Evolutionary conservation across 352 stramenopile species (phyloP).

Genomic region (Phytophthora tentaculata): DNA sequence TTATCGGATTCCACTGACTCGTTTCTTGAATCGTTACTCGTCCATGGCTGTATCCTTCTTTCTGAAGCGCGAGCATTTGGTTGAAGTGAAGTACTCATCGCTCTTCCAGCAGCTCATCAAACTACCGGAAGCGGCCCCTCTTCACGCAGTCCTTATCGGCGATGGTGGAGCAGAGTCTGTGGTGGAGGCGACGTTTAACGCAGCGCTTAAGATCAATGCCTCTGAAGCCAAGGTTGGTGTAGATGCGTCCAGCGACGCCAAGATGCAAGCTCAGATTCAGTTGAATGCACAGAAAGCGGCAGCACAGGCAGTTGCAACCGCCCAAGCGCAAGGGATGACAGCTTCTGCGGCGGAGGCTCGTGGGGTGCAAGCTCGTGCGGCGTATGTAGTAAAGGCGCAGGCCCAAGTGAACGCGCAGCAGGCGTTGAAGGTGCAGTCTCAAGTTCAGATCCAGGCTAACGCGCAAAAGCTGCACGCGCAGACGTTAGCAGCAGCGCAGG

Average conservation of each 20-base stretch:
- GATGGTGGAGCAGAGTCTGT: conserved; percentile 91
- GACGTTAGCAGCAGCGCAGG: conserved; percentile 82
- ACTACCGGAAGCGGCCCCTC: conserved; percentile 82
- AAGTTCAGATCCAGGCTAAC: conserved; percentile 91
- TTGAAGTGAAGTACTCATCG: conserved; percentile 90
- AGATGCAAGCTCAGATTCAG: conserved; percentile 88
- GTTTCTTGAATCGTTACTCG: conserved; percentile 94
- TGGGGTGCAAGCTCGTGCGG: conserved; percentile 82
- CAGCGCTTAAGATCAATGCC: conserved; percentile 62
- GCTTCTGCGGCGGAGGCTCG: conserved; percentile 71
- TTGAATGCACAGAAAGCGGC: conserved; percentile 86
- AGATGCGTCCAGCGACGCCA: conserved; percentile 66
- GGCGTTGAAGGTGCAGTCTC: conserved; percentile 83
- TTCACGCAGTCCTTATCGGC: conserved; percentile 90
- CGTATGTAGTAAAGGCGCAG: conserved; percentile 87
- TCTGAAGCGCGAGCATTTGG: conserved; percentile 82
- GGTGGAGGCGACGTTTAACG: conserved; percentile 93
- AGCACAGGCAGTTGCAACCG: conserved; percentile 75
- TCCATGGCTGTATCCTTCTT: conserved; percentile 88
- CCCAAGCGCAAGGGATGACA: conserved; percentile 82
- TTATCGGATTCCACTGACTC: conserved; percentile 92
- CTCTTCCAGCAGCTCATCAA: conserved; percentile 96
- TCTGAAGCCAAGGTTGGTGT: conserved; percentile 37
- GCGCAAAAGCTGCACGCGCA: conserved; percentile 89
- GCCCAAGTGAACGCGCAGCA: conserved; percentile 87